Percentiles rank a stretch among this genome's conserved stretches.
Conservation (phyloP, 768 basidiomycete species). For the Macrolepiota dolichaula region DNA sequence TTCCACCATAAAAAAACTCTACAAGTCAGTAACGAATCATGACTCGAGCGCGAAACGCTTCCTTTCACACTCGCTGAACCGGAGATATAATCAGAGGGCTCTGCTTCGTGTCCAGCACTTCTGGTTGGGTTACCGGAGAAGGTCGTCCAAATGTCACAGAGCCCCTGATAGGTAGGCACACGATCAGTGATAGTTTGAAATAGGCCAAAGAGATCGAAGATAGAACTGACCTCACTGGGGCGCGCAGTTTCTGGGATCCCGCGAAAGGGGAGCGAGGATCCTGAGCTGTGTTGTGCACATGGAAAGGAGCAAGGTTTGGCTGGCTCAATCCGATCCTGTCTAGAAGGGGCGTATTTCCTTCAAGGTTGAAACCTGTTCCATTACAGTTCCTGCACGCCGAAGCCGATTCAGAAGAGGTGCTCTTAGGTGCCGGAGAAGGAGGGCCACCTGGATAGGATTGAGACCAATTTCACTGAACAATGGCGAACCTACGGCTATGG, state of each 20-base stretch:
- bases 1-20: neutral
- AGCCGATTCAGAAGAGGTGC: neutral
- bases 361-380: neutral
- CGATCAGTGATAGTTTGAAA: neutral
- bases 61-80: neutral
- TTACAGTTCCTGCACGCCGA: constrained; percentile 5
- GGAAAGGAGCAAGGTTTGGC: constrained; percentile 1
- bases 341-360: neutral
- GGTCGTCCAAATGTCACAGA: constrained; percentile 15
- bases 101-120: neutral
- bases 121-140: constrained; percentile 11
- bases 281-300: neutral
- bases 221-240: neutral
- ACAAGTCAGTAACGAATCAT: neutral
- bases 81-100: neutral
- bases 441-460: neutral
- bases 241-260: neutral
- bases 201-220: too few species aligned
- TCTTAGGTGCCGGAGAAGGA: neutral
- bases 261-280: constrained; percentile 8
- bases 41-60: neutral
- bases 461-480: neutral
- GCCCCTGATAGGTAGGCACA: neutral
- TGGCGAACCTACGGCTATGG: neutral
- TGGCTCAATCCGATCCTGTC: constrained; percentile 1